Evolutionary conservation across 2,329 filamentous ascomycete species (phyloP).

Genomic region (Xylaria sp.): DNA sequence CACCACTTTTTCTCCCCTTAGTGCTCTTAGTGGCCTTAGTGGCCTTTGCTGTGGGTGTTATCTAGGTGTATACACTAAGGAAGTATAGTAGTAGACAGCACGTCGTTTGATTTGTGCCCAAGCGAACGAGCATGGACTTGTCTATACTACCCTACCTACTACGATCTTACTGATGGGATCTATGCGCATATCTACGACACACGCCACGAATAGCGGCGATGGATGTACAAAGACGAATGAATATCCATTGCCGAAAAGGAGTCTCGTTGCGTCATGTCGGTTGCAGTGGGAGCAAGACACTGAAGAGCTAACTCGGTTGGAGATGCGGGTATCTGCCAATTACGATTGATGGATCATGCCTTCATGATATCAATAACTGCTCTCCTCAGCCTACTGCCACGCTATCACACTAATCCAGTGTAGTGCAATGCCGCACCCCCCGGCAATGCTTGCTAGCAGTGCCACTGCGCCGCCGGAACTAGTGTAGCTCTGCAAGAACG

Average conservation of each 20-base stretch:
- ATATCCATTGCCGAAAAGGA: conserved; percentile 10
- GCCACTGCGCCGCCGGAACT: conserved; percentile 35
- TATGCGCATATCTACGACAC: too few species aligned
- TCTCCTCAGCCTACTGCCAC: conserved; percentile 40
- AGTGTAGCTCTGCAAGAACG: conserved; percentile 28
- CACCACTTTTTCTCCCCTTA: neutral
- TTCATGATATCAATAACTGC: conserved; percentile 12
- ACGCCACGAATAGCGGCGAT: neutral
- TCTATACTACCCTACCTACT: neutral
- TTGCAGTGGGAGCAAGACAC: conserved; percentile 2
- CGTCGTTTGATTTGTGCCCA: conserved; percentile 32
- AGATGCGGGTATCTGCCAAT: conserved; percentile 27
- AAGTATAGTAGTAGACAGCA: too few species aligned
- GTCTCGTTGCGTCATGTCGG: conserved; percentile 18
- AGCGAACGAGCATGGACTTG: conserved; percentile 21
- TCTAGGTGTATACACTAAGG: too few species aligned
- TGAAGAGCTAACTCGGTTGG: conserved; percentile 1
- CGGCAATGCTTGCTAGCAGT: conserved; percentile 34
- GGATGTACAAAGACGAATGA: neutral
- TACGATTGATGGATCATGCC: conserved; percentile 37
- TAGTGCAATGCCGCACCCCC: neutral
- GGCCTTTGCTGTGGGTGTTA: too few species aligned
- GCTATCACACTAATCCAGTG: neutral
- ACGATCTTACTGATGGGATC: neutral
- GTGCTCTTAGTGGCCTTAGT: neutral